These are phyloP conservation scores for Bretschneidera sinensis DNA, from an alignment of 345 rosid species.

Conservation along the genomic window DNA sequence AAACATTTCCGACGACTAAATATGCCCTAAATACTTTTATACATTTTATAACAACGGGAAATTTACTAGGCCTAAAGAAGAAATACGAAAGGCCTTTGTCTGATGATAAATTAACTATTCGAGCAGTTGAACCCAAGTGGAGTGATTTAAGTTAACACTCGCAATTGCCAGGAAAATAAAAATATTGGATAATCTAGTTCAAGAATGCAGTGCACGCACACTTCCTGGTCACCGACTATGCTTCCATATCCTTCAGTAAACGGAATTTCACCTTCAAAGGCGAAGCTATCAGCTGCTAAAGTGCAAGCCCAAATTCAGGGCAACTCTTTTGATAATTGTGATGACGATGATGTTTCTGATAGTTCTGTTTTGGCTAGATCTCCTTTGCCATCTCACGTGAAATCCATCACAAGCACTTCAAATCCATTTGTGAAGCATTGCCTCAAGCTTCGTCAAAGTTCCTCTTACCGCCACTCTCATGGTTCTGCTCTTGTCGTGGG, in stretches of 20 bases:
- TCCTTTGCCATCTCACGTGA: conserved; percentile 41
- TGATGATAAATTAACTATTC: too few relatives aligned
- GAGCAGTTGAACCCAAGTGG: not conserved
- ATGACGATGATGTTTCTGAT: conserved; percentile 7
- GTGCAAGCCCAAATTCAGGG: conserved; percentile 19
- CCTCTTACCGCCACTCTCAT: conserved; percentile 82
- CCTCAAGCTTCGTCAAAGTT: conserved; percentile 69
- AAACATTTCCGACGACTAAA: too few relatives aligned
- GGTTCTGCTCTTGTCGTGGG: conserved; percentile 77
- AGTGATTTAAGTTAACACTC: too few relatives aligned
- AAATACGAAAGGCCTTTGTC: too few relatives aligned
- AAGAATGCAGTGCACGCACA: conserved; percentile 30
- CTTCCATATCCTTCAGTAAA: conserved; percentile 11
- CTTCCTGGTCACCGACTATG: conserved; percentile 20
- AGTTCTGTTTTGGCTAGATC: conserved; percentile 12
- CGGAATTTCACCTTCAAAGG: conserved; percentile 17
- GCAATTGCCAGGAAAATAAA: too few relatives aligned
- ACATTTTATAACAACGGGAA: too few relatives aligned
- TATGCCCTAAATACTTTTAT: too few relatives aligned
- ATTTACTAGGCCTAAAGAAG: too few relatives aligned
- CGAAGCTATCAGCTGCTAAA: conserved; percentile 17
- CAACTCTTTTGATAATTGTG: conserved; percentile 8
- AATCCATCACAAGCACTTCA: conserved; percentile 58
- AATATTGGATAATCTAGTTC: too few relatives aligned
- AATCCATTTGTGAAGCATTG: conserved; percentile 92